A percentile compares a stretch with the other conserved stretches of the same genome.
Evolutionary conservation across 2,329 filamentous ascomycete genomes (phyloP).

Genomic region (Fusarium mundagurra): DNA sequence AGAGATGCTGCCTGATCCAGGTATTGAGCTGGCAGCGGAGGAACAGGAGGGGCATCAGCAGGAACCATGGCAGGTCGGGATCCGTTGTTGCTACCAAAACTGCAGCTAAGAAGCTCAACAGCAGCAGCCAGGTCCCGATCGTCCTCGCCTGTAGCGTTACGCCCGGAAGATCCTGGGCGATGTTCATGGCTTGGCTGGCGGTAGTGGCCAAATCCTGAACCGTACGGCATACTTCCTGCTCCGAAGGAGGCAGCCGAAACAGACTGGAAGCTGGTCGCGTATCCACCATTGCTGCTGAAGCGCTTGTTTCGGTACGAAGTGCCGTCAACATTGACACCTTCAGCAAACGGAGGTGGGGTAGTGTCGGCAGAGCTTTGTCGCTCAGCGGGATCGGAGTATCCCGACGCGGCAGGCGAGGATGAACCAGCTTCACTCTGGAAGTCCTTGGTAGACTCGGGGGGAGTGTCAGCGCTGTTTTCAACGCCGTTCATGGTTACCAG

Average conservation of each 20-base stretch:
- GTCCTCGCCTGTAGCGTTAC: constrained; percentile 78
- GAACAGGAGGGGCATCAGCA: constrained; percentile 84
- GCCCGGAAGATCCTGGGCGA: constrained; percentile 82
- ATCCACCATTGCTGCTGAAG: constrained; percentile 65
- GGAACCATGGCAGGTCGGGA: constrained; percentile 71
- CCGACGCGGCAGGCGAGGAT: constrained; percentile 81
- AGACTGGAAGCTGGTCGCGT: constrained; percentile 86
- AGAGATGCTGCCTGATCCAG: constrained; percentile 68
- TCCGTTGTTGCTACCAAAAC: constrained; percentile 80
- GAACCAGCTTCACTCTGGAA: constrained; percentile 84
- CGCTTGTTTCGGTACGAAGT: constrained; percentile 66
- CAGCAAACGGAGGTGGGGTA: constrained; percentile 84
- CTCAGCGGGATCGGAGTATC: constrained; percentile 81
- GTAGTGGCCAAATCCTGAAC: constrained; percentile 65
- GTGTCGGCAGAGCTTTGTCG: constrained; percentile 88
- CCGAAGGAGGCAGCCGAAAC: constrained; percentile 63
- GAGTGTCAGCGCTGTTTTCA: constrained; percentile 63
- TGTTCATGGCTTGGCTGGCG: constrained; percentile 80
- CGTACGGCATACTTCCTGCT: constrained; percentile 58
- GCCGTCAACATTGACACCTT: constrained; percentile 67
- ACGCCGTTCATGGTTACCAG: constrained; percentile 85
- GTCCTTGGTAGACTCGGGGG: constrained; percentile 72
- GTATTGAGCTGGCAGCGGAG: constrained; percentile 84
- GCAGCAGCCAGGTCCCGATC: constrained; percentile 90
- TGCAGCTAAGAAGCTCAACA: constrained; percentile 89